Conservation (phyloP, 2,329 filamentous ascomycete species). For the Phyllosticta citriasiana region DNA sequence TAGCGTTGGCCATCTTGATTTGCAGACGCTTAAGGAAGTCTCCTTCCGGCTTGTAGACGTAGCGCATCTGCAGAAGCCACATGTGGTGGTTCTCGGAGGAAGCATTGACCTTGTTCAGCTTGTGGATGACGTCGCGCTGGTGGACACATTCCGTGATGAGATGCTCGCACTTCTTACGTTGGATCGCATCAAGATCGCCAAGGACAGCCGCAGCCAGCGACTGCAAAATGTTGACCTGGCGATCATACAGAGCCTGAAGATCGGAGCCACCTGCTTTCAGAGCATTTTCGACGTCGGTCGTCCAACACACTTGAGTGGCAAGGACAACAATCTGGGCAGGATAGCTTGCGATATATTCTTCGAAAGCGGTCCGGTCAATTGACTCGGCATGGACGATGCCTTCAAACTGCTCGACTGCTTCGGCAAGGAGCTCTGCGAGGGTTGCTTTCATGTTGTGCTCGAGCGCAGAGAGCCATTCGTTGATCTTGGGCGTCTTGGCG, state of each 20-base stretch:
- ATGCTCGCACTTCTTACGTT: constrained; percentile 94
- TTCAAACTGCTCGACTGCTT: constrained; percentile 75
- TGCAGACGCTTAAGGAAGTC: constrained; percentile 72
- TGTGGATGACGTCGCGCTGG: constrained; percentile 87
- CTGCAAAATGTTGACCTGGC: constrained; percentile 74
- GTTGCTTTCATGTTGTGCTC: constrained; percentile 92
- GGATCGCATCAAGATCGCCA: constrained; percentile 75
- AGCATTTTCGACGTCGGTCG: constrained; percentile 70
- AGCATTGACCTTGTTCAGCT: constrained; percentile 67
- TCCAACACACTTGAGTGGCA: constrained; percentile 90
- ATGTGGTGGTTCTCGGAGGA: constrained; percentile 69
- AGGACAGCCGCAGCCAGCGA: constrained; percentile 82
- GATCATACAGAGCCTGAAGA: constrained; percentile 63
- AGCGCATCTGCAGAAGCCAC: constrained; percentile 96
- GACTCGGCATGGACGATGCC: constrained; percentile 63
- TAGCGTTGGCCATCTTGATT: constrained; percentile 95
- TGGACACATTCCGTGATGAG: constrained; percentile 98
- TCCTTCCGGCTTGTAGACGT: constrained; percentile 75
- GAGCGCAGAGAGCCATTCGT: constrained; percentile 93
- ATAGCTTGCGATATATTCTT: constrained; percentile 70
- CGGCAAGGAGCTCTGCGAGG: constrained; percentile 77
- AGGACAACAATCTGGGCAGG: constrained; percentile 94
- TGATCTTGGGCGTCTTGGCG: constrained; percentile 89
- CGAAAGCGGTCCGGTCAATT: constrained; percentile 61
- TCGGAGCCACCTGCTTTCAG: constrained; percentile 61